Percentiles rank a stretch among this genome's conserved stretches.
Conservation (phyloP, 202 grass and related monocot species). For the Elaeis oleifera region DNA sequence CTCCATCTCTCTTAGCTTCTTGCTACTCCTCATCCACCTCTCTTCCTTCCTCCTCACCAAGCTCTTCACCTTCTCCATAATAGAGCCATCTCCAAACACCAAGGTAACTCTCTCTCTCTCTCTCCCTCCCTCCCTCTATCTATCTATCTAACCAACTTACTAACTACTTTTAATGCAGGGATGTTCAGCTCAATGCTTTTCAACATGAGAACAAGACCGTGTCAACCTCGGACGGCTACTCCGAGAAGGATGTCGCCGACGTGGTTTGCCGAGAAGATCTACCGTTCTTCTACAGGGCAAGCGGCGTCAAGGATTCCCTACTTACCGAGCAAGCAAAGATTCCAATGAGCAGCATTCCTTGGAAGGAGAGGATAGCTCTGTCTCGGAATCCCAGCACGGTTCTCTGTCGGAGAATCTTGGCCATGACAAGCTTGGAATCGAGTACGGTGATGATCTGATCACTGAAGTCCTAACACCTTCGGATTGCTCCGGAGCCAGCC, state of each 20-base stretch:
- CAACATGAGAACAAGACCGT: background rate
- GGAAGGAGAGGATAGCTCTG: slow-evolving; percentile 30
- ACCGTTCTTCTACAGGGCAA: slow-evolving; percentile 67
- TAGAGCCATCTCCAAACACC: slow-evolving; percentile 7
- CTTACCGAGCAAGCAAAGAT: slow-evolving; percentile 49
- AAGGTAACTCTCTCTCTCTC: slow-evolving; percentile 12
- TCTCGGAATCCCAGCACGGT: slow-evolving; percentile 23
- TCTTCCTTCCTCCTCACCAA: slow-evolving; percentile 58
- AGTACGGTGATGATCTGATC: background rate
- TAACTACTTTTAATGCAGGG: slow-evolving; percentile 12
- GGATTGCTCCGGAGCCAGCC: slow-evolving; percentile 9
- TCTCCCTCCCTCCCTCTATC: background rate
- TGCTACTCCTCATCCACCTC: slow-evolving; percentile 54
- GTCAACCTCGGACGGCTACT: slow-evolving; percentile 9
- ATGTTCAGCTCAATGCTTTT: background rate
- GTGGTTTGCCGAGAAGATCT: slow-evolving; percentile 8
- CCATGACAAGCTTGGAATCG: background rate
- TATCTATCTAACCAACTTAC: background rate
- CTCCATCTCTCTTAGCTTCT: slow-evolving; percentile 29
- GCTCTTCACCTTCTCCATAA: slow-evolving; percentile 33
- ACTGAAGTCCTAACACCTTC: slow-evolving; percentile 1
- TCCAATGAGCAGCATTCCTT: slow-evolving; percentile 35
- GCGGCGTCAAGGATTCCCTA: slow-evolving; percentile 41
- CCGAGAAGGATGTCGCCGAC: background rate
- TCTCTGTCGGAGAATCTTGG: slow-evolving; percentile 18